Percentiles rank a stretch among this genome's conserved stretches.
These are phyloP conservation scores for Fusarium sp. DNA, from an alignment of 2,329 filamentous ascomycete species.

Conservation along the genomic window DNA sequence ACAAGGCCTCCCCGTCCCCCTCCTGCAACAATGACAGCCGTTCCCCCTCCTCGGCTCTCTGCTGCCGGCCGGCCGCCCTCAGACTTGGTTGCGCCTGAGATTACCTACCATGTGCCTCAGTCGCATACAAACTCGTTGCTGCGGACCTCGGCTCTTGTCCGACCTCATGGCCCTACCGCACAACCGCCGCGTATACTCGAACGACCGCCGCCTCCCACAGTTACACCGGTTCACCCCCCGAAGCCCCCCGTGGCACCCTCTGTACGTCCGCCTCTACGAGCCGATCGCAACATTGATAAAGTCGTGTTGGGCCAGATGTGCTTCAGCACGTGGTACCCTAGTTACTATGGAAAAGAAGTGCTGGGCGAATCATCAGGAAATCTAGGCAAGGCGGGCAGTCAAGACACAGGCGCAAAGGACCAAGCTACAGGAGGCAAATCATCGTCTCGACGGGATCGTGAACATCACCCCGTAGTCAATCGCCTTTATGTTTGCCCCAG, in stretches of 20 bases:
- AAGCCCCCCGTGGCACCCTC: constrained; percentile 50
- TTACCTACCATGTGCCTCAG: constrained; percentile 57
- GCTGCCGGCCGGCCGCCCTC: constrained; percentile 48
- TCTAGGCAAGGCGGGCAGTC: constrained; percentile 47
- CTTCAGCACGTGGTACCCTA: constrained; percentile 93
- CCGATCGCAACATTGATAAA: constrained; percentile 85
- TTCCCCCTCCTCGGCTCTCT: constrained; percentile 29
- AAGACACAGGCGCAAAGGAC: constrained; percentile 50
- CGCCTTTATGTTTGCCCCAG: constrained; percentile 87
- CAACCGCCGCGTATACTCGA: constrained; percentile 51
- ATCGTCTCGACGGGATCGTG: constrained; percentile 53
- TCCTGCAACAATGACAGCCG: constrained; percentile 43
- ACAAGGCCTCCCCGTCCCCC: constrained; percentile 11
- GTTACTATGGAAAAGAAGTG: constrained; percentile 84
- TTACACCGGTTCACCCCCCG: constrained; percentile 54
- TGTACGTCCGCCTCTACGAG: constrained; percentile 55
- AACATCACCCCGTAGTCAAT: constrained; percentile 66
- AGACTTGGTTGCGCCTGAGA: constrained; percentile 57
- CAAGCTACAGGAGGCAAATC: constrained; percentile 44
- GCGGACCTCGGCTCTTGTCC: constrained; percentile 50
- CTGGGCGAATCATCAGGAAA: constrained; percentile 63
- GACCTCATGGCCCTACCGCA: constrained; percentile 53
- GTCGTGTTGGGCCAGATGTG: constrained; percentile 86
- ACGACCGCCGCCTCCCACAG: constrained; percentile 46
- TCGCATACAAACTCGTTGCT: constrained; percentile 45